These are phyloP conservation scores for Lasiodiplodia theobromae DNA, from an alignment of 2,329 filamentous ascomycete species.

Conservation along the genomic window DNA sequence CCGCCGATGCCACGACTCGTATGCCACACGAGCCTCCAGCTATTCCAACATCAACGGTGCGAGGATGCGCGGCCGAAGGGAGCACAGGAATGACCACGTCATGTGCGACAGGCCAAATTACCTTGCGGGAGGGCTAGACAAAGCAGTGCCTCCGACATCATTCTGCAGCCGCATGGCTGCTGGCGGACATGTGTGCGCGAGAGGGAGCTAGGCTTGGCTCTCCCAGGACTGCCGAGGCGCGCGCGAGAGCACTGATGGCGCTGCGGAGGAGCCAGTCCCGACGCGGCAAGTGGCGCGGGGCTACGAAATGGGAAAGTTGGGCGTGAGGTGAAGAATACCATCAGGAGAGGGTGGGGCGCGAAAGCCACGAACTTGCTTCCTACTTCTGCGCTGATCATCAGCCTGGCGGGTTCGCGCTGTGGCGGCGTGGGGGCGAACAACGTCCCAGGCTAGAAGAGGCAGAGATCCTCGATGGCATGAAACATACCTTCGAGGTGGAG, in stretches of 20 bases:
- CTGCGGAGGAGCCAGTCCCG: not conserved
- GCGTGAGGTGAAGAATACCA: conserved; percentile 5
- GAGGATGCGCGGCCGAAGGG: not conserved
- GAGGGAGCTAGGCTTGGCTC: conserved; percentile 3
- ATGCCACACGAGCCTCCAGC: conserved; percentile 2
- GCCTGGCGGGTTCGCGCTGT: conserved; percentile 4
- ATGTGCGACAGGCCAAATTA: conserved; percentile 8
- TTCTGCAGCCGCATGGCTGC: conserved; percentile 3
- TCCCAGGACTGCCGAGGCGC: not conserved
- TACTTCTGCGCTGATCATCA: conserved; percentile 7
- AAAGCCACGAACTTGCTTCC: conserved; percentile 2
- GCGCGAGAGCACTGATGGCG: not conserved
- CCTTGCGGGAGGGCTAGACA: not conserved
- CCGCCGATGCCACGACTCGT: not conserved
- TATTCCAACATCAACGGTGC: not conserved
- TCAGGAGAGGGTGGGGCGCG: conserved; percentile 23
- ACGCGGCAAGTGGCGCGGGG: conserved; percentile 9
- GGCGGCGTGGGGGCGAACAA: conserved; percentile 12
- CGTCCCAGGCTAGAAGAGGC: not conserved
- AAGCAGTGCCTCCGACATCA: conserved; percentile 1
- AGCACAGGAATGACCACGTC: not conserved
- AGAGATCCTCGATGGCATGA: conserved; percentile 17
- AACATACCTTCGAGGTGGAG: conserved; percentile 5
- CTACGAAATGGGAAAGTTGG: conserved; percentile 20
- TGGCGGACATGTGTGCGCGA: conserved; percentile 10